Percentiles rank a stretch among this genome's conserved stretches.
Conservation (phyloP, 2,329 filamentous ascomycete genomes). For the Leptoxyphium fumago region DNA sequence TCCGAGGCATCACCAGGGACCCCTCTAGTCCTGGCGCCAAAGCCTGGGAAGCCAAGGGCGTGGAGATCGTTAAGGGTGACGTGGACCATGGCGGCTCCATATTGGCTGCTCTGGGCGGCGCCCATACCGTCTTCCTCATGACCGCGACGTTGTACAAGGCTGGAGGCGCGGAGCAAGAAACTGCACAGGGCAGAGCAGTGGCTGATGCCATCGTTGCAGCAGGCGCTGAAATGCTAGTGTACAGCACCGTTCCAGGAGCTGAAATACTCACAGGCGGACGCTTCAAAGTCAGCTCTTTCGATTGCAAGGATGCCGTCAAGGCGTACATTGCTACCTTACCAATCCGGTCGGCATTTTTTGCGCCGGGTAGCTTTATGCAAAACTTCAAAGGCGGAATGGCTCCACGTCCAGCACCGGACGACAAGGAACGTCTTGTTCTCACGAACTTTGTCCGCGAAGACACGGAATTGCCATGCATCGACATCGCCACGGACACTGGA, state of each 20-base stretch:
- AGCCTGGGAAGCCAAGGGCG: slow-evolving; percentile 27
- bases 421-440: slow-evolving; percentile 3
- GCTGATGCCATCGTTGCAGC: slow-evolving; percentile 13
- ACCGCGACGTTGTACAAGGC: slow-evolving; percentile 21
- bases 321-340: slow-evolving; percentile 9
- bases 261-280: slow-evolving; percentile 9
- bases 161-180: slow-evolving; percentile 25
- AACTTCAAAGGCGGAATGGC: slow-evolving; percentile 6
- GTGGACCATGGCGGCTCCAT: slow-evolving; percentile 30
- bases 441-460: slow-evolving; percentile 1
- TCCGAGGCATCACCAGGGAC: slow-evolving; percentile 42
- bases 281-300: slow-evolving; percentile 16
- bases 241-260: slow-evolving; percentile 12
- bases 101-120: slow-evolving; percentile 27
- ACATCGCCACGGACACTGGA: slow-evolving; percentile 7
- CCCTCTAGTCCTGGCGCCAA: slow-evolving; percentile 27
- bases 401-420: slow-evolving; percentile 3
- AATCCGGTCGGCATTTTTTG: slow-evolving; percentile 8
- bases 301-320: slow-evolving; percentile 17
- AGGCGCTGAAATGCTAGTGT: slow-evolving; percentile 22
- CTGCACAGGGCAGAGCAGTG: slow-evolving; percentile 12
- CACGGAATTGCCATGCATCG: slow-evolving; percentile 7
- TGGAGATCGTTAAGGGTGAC: slow-evolving; percentile 39
- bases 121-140: slow-evolving; percentile 32
- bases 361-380: slow-evolving; percentile 9